These are phyloP conservation scores for Trichomonascus vanleenenianus DNA, from an alignment of 805 yeast genomes.

Conservation along the genomic window DNA sequence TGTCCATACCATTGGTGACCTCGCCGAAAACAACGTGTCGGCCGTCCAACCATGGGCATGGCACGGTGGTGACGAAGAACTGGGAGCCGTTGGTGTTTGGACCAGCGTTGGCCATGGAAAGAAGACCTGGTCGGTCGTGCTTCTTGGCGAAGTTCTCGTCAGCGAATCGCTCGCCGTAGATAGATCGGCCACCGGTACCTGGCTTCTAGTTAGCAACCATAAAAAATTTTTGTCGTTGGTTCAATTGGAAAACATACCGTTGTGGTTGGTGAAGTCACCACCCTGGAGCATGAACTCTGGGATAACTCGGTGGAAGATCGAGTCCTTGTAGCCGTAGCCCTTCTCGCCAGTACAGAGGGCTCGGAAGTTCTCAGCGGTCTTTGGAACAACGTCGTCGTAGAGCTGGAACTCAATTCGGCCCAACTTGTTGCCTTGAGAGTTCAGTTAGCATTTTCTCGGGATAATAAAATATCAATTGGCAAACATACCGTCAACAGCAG, in stretches of 20 bases:
- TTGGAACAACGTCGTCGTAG: conserved; percentile 86
- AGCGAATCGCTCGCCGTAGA: conserved; percentile 63
- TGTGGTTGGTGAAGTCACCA: conserved; percentile 78
- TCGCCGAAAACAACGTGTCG: conserved; percentile 95
- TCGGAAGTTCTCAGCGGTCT: conserved; percentile 94
- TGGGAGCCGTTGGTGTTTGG: conserved; percentile 98
- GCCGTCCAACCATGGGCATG: conserved; percentile 85
- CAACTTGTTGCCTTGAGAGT: conserved; percentile 44
- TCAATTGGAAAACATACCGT: conserved; percentile 49
- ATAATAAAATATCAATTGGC: neutral
- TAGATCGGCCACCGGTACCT: conserved; percentile 74
- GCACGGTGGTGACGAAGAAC: conserved; percentile 89
- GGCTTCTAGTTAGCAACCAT: no score
- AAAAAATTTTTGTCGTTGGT: no score
- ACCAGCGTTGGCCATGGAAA: conserved; percentile 98
- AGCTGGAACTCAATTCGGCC: conserved; percentile 84
- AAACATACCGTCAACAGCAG: conserved; percentile 53
- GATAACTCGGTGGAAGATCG: conserved; percentile 93
- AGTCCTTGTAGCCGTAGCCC: conserved; percentile 83
- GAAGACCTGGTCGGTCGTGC: conserved; percentile 74
- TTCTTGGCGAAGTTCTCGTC: conserved; percentile 70
- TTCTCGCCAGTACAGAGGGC: conserved; percentile 91
- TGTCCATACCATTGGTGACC: conserved; percentile 74
- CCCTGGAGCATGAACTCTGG: conserved; percentile 97
- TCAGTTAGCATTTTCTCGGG: neutral